phyloP scores from a whole-genome alignment of 2,329 filamentous ascomycete genomes.

The Pleoardoris graminearum region DNA sequence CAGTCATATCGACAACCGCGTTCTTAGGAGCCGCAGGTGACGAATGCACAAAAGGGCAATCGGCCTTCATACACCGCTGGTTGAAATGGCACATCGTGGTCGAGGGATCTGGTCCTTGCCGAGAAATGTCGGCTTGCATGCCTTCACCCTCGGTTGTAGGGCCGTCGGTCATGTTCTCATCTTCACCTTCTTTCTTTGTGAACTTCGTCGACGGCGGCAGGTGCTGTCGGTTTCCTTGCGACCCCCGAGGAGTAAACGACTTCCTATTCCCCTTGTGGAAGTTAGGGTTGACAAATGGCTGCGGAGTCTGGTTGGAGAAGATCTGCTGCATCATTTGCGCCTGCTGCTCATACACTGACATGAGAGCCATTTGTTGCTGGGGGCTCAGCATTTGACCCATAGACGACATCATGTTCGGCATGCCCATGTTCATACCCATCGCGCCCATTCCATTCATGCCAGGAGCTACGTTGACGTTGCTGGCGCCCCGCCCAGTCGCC shows the following conservation, averaged over 20 bases:
- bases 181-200: constrained; percentile 51
- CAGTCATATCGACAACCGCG: constrained; percentile 74
- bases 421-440: constrained; percentile 39
- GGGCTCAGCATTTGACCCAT: constrained; percentile 59
- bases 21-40: constrained; percentile 85
- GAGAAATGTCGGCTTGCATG: constrained; percentile 67
- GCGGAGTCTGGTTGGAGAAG: constrained; percentile 47
- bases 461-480: constrained; percentile 29
- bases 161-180: constrained; percentile 44
- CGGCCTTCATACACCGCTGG: constrained; percentile 80
- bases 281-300: constrained; percentile 57
- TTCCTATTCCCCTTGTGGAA: constrained; percentile 56
- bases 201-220: constrained; percentile 60
- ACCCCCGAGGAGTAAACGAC: constrained; percentile 65
- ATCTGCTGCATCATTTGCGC: constrained; percentile 59
- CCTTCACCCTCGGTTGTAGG: constrained; percentile 45
- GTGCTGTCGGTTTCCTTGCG: constrained; percentile 40
- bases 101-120: constrained; percentile 61
- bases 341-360: constrained; percentile 82
- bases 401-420: constrained; percentile 38
- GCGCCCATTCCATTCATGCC: constrained; percentile 39
- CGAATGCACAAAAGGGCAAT: constrained; percentile 93
- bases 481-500: constrained; percentile 46
- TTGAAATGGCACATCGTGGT: constrained; percentile 87
- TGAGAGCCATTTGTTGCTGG: constrained; percentile 73